Evolutionary conservation across 805 yeast species (phyloP), one percentile per base, ranked within the genome.

Genomic region (Metschnikowia aberdeeniae): DNA sequence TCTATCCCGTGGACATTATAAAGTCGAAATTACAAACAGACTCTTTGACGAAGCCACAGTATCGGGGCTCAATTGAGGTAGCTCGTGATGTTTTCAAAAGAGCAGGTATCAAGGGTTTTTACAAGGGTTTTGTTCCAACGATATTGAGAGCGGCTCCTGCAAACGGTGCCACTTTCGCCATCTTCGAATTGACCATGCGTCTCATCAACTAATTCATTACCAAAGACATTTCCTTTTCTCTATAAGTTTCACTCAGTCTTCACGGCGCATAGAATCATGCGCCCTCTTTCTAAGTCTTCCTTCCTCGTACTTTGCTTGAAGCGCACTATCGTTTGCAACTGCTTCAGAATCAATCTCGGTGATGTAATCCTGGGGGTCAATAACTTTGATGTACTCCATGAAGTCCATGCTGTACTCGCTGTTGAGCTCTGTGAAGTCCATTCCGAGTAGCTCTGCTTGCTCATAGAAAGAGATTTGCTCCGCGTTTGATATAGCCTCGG

Each of bases 111-210:
- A 73, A 73, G 51, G 96, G 96, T 0, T 86, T 93, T 59, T 86
- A 87, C 68, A 84, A 84, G 67, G 99, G 99, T 1, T 90, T 95
- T 61, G 66, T 81, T 14, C 97, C 99, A 32, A 90, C 98, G 0
- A 80, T 93, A 52, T 70, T 93, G 52, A 84, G 99, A 68, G 98
- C 99, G 40, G 96, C 96, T 3, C 99, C 99, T 0, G 99, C 95
- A 3, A 95, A 93, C 62, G 99, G 96, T 34, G 96, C 95, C 27
- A 95, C 99, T 0, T 93, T 93, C 68, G 84, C 89, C 36, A 89
- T 95, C 2, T 93, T 93, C 63, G 99, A 93, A 66, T 67, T 85
- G 41, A 86, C 96, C 4, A 84, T 90, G 86, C 80, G 96, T 67
- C 55, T 72, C 24, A 60, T 79, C 36, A 70, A 63, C 46, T 75